Base-by-base conservation (phyloP, 1,139 yeast genomes). In the Yamadazyma kanchanaburiensis region DNA sequence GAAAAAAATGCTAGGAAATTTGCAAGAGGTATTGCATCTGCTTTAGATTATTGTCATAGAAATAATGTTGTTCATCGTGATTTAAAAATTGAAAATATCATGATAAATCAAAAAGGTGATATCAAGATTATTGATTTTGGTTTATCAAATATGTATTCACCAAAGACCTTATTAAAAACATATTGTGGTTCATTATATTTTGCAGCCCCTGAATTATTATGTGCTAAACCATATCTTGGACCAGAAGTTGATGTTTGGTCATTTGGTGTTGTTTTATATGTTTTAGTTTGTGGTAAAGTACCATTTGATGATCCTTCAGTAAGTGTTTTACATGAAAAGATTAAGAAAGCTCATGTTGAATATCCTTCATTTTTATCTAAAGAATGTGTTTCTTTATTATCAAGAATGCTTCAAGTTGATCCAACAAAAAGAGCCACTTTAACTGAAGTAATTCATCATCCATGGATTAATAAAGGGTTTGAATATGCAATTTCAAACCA, bases 211-310 rank as follows among this genome's bases (percentile, higher is more conserved):
- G 99, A 94, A 55, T 69, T 94, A 43, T 68, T 94, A 36, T 83
- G 86, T 38, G 98, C 97, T 0, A 79, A 80, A 42, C 96, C 96
- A 0, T 94, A 94, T 49, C 68, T 76, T 21, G 99, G 98, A 0
- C 98, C 98, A 0, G 98, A 94, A 55, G 96, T 94, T 28, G 99
- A 91, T 53, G 82, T 91, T 17, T 91, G 99, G 99, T 86, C 96
- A 4, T 89, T 89, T 66, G 99, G 98, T 36, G 96, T 91, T 27
- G 96, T 91, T 0, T 62, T 94, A 22, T 91, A 87, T 51, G 99
- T 91, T 12, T 64, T 94, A 39, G 96, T 91, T 3, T 89, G 96
- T 54, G 99, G 99, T 32, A 89, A 88, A 53, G 97, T 94, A 6
- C 99, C 99, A 10, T 94, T 94, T 57, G 98, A 94, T 55, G 98